A percentile compares a stretch with the other conserved stretches of the same genome.
phyloP scores from a whole-genome alignment of 2,329 filamentous ascomycete genomes.

The Pyrenophora tritici-repentis region DNA sequence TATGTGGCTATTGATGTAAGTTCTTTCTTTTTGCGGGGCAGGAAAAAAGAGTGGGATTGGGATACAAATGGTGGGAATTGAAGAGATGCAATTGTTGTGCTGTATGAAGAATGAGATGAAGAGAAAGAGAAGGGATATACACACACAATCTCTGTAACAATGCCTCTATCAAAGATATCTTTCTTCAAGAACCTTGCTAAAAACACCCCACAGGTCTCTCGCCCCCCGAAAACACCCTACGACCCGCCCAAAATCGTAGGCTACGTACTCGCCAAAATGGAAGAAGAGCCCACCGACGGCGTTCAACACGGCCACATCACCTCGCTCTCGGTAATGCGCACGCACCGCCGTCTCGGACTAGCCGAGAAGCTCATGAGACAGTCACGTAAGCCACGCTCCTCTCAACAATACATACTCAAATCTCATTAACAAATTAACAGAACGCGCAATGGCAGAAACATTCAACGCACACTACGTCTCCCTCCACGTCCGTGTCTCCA shows the following conservation, averaged over 20 bases:
- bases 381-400: conserved; percentile 66
- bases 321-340: conserved; percentile 92
- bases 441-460: conserved; percentile 95
- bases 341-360: conserved; percentile 85
- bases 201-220: conserved; percentile 60
- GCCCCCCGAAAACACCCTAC: conserved; percentile 75
- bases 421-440: no score
- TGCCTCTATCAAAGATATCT: background rate
- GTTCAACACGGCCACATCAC: conserved; percentile 96
- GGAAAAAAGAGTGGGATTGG: no score
- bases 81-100: no score
- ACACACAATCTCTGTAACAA: no score
- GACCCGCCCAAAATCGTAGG: conserved; percentile 97
- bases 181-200: background rate
- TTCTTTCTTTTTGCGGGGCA: conserved; percentile 6
- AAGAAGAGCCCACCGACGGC: conserved; percentile 92
- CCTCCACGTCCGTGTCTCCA: conserved; percentile 92
- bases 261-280: conserved; percentile 99
- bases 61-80: no score
- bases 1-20: conserved; percentile 87
- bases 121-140: no score
- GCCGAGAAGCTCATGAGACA: conserved; percentile 98
- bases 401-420: no score
- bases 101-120: no score
- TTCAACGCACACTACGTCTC: conserved; percentile 92